A percentile compares a stretch with the other conserved stretches of the same genome.
phyloP scores from a whole-genome alignment of 2,329 filamentous ascomycete species.

The Cladosporium colombiae region DNA sequence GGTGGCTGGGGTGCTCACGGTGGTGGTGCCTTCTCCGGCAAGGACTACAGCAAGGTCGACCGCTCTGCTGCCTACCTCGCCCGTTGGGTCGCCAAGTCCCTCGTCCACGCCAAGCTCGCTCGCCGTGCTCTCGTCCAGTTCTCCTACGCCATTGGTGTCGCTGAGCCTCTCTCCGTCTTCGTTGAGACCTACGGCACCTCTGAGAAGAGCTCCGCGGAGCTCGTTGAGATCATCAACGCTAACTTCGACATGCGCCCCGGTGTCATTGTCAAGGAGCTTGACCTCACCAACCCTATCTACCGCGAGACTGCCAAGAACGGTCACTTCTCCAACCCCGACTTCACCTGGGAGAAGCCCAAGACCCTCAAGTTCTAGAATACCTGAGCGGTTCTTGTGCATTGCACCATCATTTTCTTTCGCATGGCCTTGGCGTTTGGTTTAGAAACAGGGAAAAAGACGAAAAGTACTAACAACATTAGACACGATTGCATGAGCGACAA shows the following conservation, averaged over 20 bases:
- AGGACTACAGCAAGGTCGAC: conserved; percentile 99
- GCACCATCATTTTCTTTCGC: conserved; percentile 15
- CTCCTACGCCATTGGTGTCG: conserved; percentile 98
- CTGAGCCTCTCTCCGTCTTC: conserved; percentile 96
- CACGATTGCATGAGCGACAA: conserved; percentile 21
- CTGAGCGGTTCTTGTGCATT: conserved; percentile 1
- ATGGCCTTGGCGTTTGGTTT: conserved; percentile 17
- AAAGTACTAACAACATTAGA: conserved; percentile 19
- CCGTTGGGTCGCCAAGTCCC: conserved; percentile 98
- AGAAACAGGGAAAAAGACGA: conserved; percentile 7
- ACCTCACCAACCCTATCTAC: conserved; percentile 96
- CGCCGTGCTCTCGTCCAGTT: conserved; percentile 95
- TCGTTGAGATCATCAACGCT: conserved; percentile 87
- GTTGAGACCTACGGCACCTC: conserved; percentile 98
- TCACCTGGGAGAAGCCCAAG: conserved; percentile 99
- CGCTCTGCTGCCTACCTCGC: conserved; percentile 95
- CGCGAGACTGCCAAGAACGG: conserved; percentile 98
- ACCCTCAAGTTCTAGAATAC: conserved; percentile 76
- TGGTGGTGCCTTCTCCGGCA: conserved; percentile 99
- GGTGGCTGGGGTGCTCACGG: conserved; percentile 99
- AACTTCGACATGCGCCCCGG: conserved; percentile 99
- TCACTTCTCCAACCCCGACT: conserved; percentile 98
- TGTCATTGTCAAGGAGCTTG: conserved; percentile 97
- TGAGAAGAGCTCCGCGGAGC: conserved; percentile 81
- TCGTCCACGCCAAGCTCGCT: conserved; percentile 83